phyloP scores from a whole-genome alignment of 1,139 yeast genomes.

The Candida anutae region DNA sequence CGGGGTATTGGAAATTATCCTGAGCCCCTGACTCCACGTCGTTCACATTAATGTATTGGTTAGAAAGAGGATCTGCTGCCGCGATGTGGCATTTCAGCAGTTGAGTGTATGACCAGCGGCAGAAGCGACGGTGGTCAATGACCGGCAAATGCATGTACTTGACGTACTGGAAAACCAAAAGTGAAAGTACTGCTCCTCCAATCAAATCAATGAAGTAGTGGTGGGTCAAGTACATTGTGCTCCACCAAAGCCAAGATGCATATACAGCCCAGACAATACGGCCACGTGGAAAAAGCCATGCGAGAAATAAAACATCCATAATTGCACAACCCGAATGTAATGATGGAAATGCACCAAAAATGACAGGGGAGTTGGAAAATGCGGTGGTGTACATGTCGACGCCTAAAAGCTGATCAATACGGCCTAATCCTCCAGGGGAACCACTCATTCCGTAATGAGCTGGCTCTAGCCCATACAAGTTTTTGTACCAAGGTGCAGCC shows the following conservation, averaged over 20 bases:
- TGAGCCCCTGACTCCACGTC: constrained; percentile 1
- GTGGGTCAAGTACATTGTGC: constrained; percentile 94
- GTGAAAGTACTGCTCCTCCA: constrained; percentile 79
- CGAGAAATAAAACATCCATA: constrained; percentile 82
- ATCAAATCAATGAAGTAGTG: constrained; percentile 89
- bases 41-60: constrained; percentile 1
- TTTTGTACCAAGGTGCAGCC: constrained; percentile 98
- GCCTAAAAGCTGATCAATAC: constrained; percentile 79
- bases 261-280: constrained; percentile 62
- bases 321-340: constrained; percentile 91
- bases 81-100: constrained; percentile 19
- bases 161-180: constrained; percentile 63
- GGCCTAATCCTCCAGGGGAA: constrained; percentile 91
- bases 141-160: constrained; percentile 72
- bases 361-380: constrained; percentile 82
- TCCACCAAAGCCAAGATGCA: constrained; percentile 95
- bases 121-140: constrained; percentile 50
- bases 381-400: constrained; percentile 81
- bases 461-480: constrained; percentile 75
- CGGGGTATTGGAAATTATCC: neutral
- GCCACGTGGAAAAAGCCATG: constrained; percentile 70
- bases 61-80: constrained; percentile 27
- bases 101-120: constrained; percentile 75
- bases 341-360: constrained; percentile 97
- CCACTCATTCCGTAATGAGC: constrained; percentile 92